These are phyloP conservation scores for Kurtzmaniella quercitrusa DNA, from an alignment of 1,139 yeast species.

Conservation along the genomic window DNA sequence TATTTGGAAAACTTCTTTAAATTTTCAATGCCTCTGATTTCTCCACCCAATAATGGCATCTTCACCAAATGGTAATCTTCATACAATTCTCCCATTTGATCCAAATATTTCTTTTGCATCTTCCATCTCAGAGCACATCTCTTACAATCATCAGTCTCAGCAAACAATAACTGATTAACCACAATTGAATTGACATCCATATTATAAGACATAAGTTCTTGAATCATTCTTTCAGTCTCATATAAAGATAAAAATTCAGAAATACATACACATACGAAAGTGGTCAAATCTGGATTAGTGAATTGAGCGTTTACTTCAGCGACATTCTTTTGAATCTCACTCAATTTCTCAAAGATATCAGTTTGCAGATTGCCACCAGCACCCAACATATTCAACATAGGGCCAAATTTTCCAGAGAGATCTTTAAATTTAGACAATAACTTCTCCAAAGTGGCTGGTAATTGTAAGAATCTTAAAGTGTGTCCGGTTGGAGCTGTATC, in stretches of 20 bases:
- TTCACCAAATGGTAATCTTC: slow-evolving; percentile 93
- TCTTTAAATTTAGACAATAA: slow-evolving; percentile 83
- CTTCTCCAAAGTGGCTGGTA: slow-evolving; percentile 88
- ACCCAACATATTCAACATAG: slow-evolving; percentile 76
- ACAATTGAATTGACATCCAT: slow-evolving; percentile 96
- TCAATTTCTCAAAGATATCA: slow-evolving; percentile 77
- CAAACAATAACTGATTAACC: slow-evolving; percentile 87
- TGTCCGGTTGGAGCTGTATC: slow-evolving; percentile 99
- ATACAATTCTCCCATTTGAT: slow-evolving; percentile 90
- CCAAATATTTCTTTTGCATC: slow-evolving; percentile 92
- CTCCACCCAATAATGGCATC: slow-evolving; percentile 91
- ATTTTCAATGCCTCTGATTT: slow-evolving; percentile 87
- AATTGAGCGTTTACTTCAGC: slow-evolving; percentile 89
- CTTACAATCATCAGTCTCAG: slow-evolving; percentile 73
- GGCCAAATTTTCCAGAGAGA: slow-evolving; percentile 83
- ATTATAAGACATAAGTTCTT: slow-evolving; percentile 87
- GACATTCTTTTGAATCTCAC: slow-evolving; percentile 78
- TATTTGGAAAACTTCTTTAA: slow-evolving; percentile 72
- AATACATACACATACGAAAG: slow-evolving; percentile 95
- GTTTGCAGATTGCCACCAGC: slow-evolving; percentile 63
- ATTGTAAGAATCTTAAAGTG: slow-evolving; percentile 87
- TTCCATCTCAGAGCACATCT: slow-evolving; percentile 92
- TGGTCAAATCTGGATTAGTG: slow-evolving; percentile 92
- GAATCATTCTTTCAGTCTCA: slow-evolving; percentile 96
- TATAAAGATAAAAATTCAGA: slow-evolving; percentile 92